phyloP scores from a whole-genome alignment of 257 asterid species.

The Nicotiana benthamiana region DNA sequence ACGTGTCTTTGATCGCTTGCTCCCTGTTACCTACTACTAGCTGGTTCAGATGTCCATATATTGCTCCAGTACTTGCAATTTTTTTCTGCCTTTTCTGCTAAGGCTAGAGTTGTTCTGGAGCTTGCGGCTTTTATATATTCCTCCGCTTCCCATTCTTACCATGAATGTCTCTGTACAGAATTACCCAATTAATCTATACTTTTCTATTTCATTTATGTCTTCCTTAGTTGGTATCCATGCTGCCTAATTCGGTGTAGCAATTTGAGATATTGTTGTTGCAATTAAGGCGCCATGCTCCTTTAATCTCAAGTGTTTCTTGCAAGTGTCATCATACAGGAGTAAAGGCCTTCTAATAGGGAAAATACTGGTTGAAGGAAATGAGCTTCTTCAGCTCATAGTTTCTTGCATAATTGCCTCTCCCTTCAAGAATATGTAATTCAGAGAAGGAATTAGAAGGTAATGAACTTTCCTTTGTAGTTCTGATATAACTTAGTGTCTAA shows the following conservation, averaged over 20 bases:
- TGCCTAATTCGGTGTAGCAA: neutral
- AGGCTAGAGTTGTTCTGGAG: slow-evolving; percentile 1
- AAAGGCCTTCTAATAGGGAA: neutral
- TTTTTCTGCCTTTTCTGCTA: neutral
- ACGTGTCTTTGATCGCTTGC: slow-evolving; percentile 5
- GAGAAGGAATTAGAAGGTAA: neutral
- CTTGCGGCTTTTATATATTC: neutral
- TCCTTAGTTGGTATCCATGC: neutral
- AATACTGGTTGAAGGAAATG: neutral
- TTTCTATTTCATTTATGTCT: neutral
- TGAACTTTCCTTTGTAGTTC: neutral
- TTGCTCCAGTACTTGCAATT: neutral
- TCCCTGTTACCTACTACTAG: neutral
- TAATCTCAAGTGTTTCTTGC: neutral
- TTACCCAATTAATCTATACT: neutral
- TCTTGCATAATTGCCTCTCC: neutral
- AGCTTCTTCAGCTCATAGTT: neutral
- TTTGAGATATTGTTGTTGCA: neutral
- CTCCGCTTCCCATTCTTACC: neutral
- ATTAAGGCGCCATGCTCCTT: neutral
- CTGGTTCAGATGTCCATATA: slow-evolving; percentile 8
- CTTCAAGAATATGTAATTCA: neutral
- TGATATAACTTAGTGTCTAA: neutral
- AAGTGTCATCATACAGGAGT: neutral
- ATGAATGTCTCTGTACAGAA: neutral